Base-by-base conservation (phyloP, 805 yeast genomes). In the Kodamaea nitidulidarum region DNA sequence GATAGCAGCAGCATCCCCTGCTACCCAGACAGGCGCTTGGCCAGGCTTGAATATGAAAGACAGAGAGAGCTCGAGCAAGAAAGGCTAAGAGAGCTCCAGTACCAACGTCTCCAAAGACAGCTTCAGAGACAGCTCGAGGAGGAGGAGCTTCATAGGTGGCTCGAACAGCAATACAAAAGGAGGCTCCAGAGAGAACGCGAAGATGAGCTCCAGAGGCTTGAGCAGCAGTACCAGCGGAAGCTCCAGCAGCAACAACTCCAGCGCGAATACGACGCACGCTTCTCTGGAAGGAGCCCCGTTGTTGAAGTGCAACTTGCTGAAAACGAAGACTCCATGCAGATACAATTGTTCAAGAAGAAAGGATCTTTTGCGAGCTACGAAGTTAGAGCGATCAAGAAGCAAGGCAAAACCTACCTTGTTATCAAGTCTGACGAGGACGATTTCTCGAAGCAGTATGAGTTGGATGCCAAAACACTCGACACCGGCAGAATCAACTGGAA, bases 351-450 rank as follows among this genome's bases (percentile, higher is more conserved):
- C 41, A 54, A 53, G 43, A 36, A 38, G 15, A 30, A 20, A 21
- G 58, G 56, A n/a, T 36, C 42, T 33, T 53, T 53, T 38, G 35
- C 41, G 20, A 43, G 49, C 12, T 54, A 52, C 47, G 51, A 51
- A 28, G 44, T 54, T 30, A 48, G 42, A 36, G 50, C 48, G 3
- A 34, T 47, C 27, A 47, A 49, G 30, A 43, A 37, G 22, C 29
- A 36, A 18, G 43, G 44, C 27, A 33, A 48, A 34, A 43, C 43
- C 21, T 44, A 45, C 32, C 41, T 54, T 29, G 52, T 44, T 39
- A 45, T 54, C 7, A 42, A 44, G 24, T 53, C 58, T 2, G 31
- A 24, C 1, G 43, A 33, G 3, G 59, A 54, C 33, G 40, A 44
- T 32, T 54, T 49, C 44, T 40, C 40, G 12, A 46, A 45, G 36